Conservation (phyloP, 2,329 filamentous ascomycete species). For the Xylaria sp. region DNA sequence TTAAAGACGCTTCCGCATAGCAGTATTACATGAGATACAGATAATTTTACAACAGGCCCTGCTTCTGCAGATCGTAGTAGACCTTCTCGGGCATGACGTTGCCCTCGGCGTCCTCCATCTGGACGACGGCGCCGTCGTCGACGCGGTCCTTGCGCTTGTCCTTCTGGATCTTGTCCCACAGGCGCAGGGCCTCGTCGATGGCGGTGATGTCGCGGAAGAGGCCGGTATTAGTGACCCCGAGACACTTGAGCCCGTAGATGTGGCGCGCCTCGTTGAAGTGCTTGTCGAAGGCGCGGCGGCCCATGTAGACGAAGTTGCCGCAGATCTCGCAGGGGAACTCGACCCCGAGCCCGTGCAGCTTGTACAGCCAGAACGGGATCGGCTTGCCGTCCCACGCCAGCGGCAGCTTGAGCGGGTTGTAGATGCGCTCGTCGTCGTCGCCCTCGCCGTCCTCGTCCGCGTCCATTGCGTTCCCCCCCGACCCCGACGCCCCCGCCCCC, state of each 20-base stretch:
- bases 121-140: conserved; percentile 81
- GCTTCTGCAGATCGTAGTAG: conserved; percentile 91
- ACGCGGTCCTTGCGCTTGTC: conserved; percentile 79
- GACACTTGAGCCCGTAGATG: conserved; percentile 88
- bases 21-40: conserved; percentile 3
- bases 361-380: conserved; percentile 98
- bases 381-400: conserved; percentile 98
- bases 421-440: conserved; percentile 82
- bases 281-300: conserved; percentile 93
- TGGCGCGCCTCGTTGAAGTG: conserved; percentile 95
- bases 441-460: conserved; percentile 71
- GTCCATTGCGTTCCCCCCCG: conserved; percentile 42
- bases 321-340: conserved; percentile 97
- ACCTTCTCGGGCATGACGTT: conserved; percentile 99
- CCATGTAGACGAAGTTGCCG: conserved; percentile 99
- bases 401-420: conserved; percentile 95
- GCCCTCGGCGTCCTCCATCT: conserved; percentile 97
- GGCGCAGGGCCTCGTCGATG: conserved; percentile 82
- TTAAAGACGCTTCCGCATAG: neutral
- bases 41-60: conserved; percentile 70
- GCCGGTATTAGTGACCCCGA: conserved; percentile 89
- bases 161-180: conserved; percentile 92
- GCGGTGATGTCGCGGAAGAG: conserved; percentile 92
- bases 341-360: conserved; percentile 90
- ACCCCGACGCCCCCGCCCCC: conserved; percentile 58